Evolutionary conservation across 1,284 basidiomycete genomes (phyloP), one percentile per base, ranked within the genome.

Genomic region (Leccinum solheimii): DNA sequence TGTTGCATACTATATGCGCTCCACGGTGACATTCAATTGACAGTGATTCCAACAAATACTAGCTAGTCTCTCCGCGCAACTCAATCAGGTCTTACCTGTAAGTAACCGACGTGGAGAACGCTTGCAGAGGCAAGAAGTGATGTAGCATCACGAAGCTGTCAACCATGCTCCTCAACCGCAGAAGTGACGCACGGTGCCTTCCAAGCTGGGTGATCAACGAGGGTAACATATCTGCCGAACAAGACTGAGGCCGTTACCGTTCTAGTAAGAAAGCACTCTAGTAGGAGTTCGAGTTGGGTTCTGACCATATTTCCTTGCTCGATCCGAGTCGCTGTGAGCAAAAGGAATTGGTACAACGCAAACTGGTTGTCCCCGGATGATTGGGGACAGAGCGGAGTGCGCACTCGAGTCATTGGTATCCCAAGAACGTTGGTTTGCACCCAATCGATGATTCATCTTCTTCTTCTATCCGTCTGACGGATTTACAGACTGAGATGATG

Each of bases 381-480:
- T 43, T 43, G 9, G 40, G 40, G 10, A 43, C n/a, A 43, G 40
- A 43, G 40, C 5, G 50, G 16, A 38, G 27, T 13, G 11, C 10
- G n/a, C 8, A 32, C 23, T 53, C 51, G 3, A 53, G 51, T 30
- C 26, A 56, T 56, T 10, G 51, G 56, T 26, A 26, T 36, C 64
- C 36, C 57, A 21, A 54, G 26, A 52, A 23, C 52, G 51, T 23
- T 9, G 27, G 11, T 23, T 26, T 57, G 19, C 26, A n/a, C 59
- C 60, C n/a, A 38, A 60, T 57, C 11, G 27, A 68, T 34, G 43
- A 49, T 59, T 27, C 16, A 10, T 40, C 34, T 13, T 21, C 27
- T 34, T n/a, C n/a, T 32, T 27, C 62, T 8, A 23, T 27, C 64
- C 30, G 19, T 21, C 30, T 32, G 4, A 36, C 19, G 32, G n/a